Percentiles rank a stretch among this genome's conserved stretches.
phyloP scores from a whole-genome alignment of 1,284 basidiomycete species.

The Termitomyces sp. region DNA sequence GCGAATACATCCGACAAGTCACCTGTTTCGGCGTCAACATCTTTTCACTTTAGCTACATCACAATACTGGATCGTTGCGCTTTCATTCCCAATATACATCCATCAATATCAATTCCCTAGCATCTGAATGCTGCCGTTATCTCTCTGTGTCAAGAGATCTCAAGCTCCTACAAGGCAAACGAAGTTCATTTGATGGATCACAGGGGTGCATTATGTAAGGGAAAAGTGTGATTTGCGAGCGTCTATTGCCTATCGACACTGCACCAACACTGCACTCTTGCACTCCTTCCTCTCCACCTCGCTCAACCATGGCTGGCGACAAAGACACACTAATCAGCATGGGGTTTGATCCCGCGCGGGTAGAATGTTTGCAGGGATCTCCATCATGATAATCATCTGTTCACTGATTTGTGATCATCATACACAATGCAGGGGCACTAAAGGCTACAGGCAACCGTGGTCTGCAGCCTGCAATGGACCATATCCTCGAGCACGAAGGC shows the following conservation, averaged over 20 bases:
- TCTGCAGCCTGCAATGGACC: conserved; percentile 86
- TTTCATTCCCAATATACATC: neutral
- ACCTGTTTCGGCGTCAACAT: conserved; percentile 7
- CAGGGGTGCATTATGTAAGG: conserved; percentile 5
- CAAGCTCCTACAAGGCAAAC: neutral
- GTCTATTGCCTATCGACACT: conserved; percentile 8
- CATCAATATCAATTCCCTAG: neutral
- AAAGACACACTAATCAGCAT: conserved; percentile 78
- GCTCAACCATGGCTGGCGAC: conserved; percentile 53
- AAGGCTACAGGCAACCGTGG: conserved; percentile 76
- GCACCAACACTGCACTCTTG: neutral
- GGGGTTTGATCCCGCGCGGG: conserved; percentile 80
- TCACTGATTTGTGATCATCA: conserved; percentile 9
- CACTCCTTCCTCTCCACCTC: neutral
- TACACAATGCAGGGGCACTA: conserved; percentile 63
- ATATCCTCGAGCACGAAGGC: conserved; percentile 73
- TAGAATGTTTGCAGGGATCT: conserved; percentile 63
- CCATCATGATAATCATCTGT: neutral
- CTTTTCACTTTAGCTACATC: neutral
- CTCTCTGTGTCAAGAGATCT: too few species aligned
- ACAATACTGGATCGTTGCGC: neutral
- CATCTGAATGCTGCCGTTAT: neutral
- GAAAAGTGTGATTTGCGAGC: neutral
- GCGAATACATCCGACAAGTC: conserved; percentile 14
- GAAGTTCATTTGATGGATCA: neutral